Conservation (phyloP, 257 asterid species). For the Vinca minor region DNA sequence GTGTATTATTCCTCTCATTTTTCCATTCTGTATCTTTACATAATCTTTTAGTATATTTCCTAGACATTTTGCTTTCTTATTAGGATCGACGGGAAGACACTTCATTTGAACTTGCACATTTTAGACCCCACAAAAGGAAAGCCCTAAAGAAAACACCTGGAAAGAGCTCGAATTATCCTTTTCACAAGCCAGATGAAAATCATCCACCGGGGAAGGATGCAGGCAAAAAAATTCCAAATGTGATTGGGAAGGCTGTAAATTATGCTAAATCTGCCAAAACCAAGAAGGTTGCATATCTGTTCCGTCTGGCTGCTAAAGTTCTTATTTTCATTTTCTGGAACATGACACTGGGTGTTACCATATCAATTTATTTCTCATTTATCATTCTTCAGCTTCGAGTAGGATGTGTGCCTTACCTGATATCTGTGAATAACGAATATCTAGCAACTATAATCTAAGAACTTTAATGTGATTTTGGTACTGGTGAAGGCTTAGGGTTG, state of each 20-base stretch:
- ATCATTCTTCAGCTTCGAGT: background rate
- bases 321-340: background rate
- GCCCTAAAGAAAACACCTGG: slow-evolving; percentile 67
- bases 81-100: slow-evolving; percentile 98
- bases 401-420: background rate
- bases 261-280: slow-evolving; percentile 78
- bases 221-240: slow-evolving; percentile 75
- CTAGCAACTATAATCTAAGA: background rate
- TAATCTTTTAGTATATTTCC: background rate
- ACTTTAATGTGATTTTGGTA: background rate
- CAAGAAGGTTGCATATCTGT: slow-evolving; percentile 48
- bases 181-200: slow-evolving; percentile 89
- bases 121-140: slow-evolving; percentile 92
- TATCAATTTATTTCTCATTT: background rate
- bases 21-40: background rate
- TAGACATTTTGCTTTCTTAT: slow-evolving; percentile 16
- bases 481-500: background rate
- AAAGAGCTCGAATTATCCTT: slow-evolving; percentile 48
- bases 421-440: background rate
- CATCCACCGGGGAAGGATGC: slow-evolving; percentile 86
- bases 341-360: background rate
- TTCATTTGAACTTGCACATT: slow-evolving; percentile 64
- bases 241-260: slow-evolving; percentile 80
- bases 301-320: background rate
- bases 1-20: slow-evolving; percentile 8